Base-by-base conservation (phyloP, 176 grass and related monocot genomes). In the Oryza longistaminata region DNA sequence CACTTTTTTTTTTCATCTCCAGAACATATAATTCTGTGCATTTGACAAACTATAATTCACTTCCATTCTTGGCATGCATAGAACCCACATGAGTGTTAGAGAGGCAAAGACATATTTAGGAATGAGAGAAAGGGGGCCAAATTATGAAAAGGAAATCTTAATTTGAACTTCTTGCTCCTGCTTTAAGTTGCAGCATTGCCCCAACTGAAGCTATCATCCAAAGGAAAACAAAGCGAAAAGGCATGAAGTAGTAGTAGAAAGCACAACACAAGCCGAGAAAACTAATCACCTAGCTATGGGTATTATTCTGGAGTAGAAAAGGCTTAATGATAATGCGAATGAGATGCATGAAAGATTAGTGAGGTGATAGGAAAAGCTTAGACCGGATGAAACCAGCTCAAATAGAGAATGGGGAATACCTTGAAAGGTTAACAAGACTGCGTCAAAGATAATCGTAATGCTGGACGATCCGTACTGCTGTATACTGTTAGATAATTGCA, bases 111-210 rank as follows among this genome's bases (percentile, higher is more conserved):
- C 40, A 77, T 77, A 60, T n/a, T 60, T 60, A 60, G 53, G 31
- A 19, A 68, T 12, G 24, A 70, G 55, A 61, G 74, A 44, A 49
- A 78, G 8, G 78, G 70, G 69, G 39, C 29, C 74, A 13, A n/a
- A 87, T 90, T 84, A 87, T 87, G 85, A 83, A 84, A 84, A 70
- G 70, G 13, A 70, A 70, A 87, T 83, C 81, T 64, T 79, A 70
- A 17, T 64, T 64, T 90, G 81, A 75, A 90, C 74, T 80, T 90
- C 37, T 44, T 90, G 89, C 74, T 70, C 64, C 80, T 19, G 1
- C 85, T 90, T 87, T 87, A 29, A 43, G 74, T 71, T 70, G 85
- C 85, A 84, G 69, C 29, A 21, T 31, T 70, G 80, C 70, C 80
- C 84, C 89, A 76, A 53, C 69, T 42, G 55, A 90, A 87, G 80